Evolutionary conservation across 2,329 filamentous ascomycete species (phyloP).

Genomic region (Gaeumannomyces tritici): DNA sequence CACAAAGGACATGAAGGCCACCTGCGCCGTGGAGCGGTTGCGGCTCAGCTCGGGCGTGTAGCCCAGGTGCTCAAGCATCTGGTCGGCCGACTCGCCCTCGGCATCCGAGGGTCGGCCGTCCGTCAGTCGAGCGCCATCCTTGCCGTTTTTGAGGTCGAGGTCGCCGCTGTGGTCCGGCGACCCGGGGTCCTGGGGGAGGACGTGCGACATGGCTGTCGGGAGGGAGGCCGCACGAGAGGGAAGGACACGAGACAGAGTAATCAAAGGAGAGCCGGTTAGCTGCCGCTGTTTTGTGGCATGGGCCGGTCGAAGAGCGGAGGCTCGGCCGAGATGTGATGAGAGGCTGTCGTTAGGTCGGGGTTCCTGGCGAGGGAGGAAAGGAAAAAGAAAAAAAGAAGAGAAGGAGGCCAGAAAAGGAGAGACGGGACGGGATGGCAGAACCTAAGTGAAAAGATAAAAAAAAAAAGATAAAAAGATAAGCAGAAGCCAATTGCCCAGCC

Average conservation of each 20-base stretch:
- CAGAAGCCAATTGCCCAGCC: not conserved
- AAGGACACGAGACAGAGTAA: too few relatives aligned
- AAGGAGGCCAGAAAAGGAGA: not conserved
- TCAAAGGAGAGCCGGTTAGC: not conserved
- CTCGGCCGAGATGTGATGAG: not conserved
- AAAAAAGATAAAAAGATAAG: not conserved
- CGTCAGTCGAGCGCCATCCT: not conserved
- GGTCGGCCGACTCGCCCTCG: conserved; percentile 1
- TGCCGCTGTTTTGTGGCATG: not conserved
- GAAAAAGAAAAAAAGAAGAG: not conserved
- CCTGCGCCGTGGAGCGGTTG: conserved; percentile 49
- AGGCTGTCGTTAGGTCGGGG: not conserved
- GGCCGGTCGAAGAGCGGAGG: not conserved
- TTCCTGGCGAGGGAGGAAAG: not conserved
- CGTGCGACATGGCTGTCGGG: not conserved
- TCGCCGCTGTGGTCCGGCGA: not conserved
- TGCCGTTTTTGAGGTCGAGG: not conserved
- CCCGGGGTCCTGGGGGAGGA: not conserved
- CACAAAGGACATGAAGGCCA: conserved; percentile 45
- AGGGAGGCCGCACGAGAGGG: too few relatives aligned
- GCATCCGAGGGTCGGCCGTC: not conserved
- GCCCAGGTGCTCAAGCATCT: conserved; percentile 26
- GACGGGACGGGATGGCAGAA: not conserved
- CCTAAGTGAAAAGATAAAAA: not conserved
- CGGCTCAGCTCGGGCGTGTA: conserved; percentile 48